Base-by-base conservation (phyloP, 2,329 filamentous ascomycete species). In the Ophiocordyceps camponoti-leonardi region DNA sequence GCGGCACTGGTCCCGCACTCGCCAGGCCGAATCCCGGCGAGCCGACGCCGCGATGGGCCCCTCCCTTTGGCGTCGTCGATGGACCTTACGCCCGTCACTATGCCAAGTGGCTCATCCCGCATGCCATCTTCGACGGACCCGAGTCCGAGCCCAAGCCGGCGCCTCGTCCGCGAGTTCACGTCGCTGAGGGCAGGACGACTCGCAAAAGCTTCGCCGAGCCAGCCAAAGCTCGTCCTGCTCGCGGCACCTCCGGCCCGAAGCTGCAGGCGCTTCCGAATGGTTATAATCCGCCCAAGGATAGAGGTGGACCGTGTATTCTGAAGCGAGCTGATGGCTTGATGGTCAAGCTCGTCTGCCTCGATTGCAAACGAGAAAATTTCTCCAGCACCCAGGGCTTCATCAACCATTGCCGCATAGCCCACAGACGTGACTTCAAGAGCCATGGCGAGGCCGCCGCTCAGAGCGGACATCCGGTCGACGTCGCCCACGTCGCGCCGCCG, bases 381-480 rank as follows among this genome's bases (percentile, higher is more conserved):
- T 88, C 83, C 46, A 96, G 88, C 66, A 93, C 88, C 0, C 92
- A 96, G 62, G 92, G 92, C n/a, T 96, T 96, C 65, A 92, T 98
- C 67, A 98, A 98, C 58, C 92, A 98, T 60, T 96, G 90, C 60
- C 86, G 92, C 47, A 96, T 98, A 55, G 87, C 88, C 23, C 92
- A 98, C 65, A 84, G 83, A 59, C 76, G 86, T 48, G 87, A 93
- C 51, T 96, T 88, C 69, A 90, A 94, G 65, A 95, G 86, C 54
- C 92, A 98, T 57, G 90, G 96, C 61, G 86, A 88, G 56, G 92
- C 92, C 50, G 92, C 90, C 31, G 73, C 88, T 46, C 83, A 84
- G 48, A 93, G 86, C 54, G 92, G 92, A 45, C 81, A 88, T 52
- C 78, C 83, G 13, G 77, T 94, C 48, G 84, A 94, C 19, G 50